Evolutionary conservation across 495 filamentous ascomycete species (phyloP).

Genomic region (Jackrogersella minutella): DNA sequence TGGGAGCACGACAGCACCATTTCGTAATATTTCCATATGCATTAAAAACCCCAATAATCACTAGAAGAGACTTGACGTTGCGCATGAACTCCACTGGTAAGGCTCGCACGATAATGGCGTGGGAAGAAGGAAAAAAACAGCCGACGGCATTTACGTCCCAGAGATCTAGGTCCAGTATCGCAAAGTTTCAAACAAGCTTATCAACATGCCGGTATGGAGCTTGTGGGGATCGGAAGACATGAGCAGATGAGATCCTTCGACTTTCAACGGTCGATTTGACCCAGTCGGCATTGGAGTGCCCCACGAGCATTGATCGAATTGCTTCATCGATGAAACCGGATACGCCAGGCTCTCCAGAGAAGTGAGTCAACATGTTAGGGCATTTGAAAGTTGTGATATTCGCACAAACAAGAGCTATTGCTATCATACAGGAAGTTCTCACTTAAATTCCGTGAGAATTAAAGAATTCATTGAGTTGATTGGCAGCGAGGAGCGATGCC

Average conservation of each 20-base stretch:
- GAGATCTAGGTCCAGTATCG: slow-evolving; percentile 25
- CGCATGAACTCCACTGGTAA: slow-evolving; percentile 5
- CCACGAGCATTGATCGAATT: slow-evolving; percentile 25
- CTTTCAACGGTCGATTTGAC: neutral
- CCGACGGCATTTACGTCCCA: slow-evolving; percentile 9
- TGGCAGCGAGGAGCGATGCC: slow-evolving; percentile 2
- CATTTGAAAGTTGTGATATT: too few relatives aligned
- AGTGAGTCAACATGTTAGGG: neutral
- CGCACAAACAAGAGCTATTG: too few relatives aligned
- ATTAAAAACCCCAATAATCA: neutral
- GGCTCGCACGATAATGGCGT: slow-evolving; percentile 30
- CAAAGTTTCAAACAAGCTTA: slow-evolving; percentile 21
- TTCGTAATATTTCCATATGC: slow-evolving; percentile 15
- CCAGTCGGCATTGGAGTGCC: slow-evolving; percentile 8
- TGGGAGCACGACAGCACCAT: slow-evolving; percentile 13
- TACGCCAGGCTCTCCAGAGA: neutral
- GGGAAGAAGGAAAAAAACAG: slow-evolving; percentile 22
- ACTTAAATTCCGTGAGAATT: neutral
- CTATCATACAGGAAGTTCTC: neutral
- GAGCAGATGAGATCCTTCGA: neutral
- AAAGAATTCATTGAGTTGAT: neutral
- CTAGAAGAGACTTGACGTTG: slow-evolving; percentile 28
- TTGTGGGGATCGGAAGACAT: slow-evolving; percentile 20
- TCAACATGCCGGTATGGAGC: neutral
- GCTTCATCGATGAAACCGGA: slow-evolving; percentile 24